Evolutionary conservation across 768 basidiomycete species (phyloP), one percentile per base, ranked within the genome.

Genomic region (Rhodosporidiobolus odoratus): DNA sequence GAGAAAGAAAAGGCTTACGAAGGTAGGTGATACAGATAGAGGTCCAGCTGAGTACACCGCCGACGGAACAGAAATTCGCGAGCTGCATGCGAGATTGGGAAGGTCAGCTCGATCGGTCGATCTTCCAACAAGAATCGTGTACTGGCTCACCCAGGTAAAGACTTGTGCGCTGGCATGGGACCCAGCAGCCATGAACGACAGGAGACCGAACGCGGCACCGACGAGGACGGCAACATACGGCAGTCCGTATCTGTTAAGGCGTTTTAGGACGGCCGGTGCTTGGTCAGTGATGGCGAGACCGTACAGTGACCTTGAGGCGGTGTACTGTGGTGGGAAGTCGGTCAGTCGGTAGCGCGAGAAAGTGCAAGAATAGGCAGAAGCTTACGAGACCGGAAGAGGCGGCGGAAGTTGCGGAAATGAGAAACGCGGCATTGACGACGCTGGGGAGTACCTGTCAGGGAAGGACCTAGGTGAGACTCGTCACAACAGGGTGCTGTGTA

Each of bases 371-470:
- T 35, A 41, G 57, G 58, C 25, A n/a, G n/a, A n/a, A n/a, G n/a
- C n/a, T n/a, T n/a, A 66, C 56, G n/a, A 81, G 74, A 64, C 79
- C 79, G 59, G 76, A 77, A 13, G 76, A 78, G 16, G 78, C 79
- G 47, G 81, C 79, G 15, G 80, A 80, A 72, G 77, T 79, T 35
- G 80, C 80, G 5, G 80, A 79, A 7, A 78, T 79, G 32, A 80
- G 73, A 66, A 78, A 77, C n/a, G 78, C 78, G 8, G 77, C 79
- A 76, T 81, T 82, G 75, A 81, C 77, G 72, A 82, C 76, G 41
- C 75, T 76, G 10, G 80, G 80, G 2, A 81, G 71, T 32, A 38
- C 35, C 35, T 60, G 58, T 12, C 12, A 12, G 43, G n/a, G n/a
- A n/a, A n/a, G n/a, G n/a, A n/a, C n/a, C n/a, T n/a, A n/a, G n/a